These are phyloP conservation scores for Phtheirospermum japonicum DNA, from an alignment of 257 asterid species.

Conservation along the genomic window DNA sequence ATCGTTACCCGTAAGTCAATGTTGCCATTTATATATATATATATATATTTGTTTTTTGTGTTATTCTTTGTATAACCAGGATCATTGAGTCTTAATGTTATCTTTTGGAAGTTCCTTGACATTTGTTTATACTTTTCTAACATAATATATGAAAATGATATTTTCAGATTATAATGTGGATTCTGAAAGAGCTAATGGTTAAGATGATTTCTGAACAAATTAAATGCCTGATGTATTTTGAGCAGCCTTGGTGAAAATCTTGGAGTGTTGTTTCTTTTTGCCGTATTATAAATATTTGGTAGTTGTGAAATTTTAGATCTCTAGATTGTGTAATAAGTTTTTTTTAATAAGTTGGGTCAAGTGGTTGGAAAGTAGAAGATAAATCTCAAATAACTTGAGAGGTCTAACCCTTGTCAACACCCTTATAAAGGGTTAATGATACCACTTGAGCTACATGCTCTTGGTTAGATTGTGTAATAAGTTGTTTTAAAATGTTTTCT, in stretches of 20 bases:
- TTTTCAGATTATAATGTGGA: not conserved
- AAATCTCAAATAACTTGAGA: no score
- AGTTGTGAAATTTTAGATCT: not conserved
- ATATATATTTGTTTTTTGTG: not conserved
- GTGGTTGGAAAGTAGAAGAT: no score
- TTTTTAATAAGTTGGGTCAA: no score
- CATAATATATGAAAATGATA: not conserved
- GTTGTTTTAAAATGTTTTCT: not conserved
- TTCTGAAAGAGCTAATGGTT: not conserved
- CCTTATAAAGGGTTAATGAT: no score
- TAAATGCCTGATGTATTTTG: not conserved
- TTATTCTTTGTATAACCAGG: not conserved
- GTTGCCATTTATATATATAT: not conserved
- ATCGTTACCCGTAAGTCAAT: conserved; percentile 81
- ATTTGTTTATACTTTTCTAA: not conserved
- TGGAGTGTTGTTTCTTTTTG: no score
- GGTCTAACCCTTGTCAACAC: no score
- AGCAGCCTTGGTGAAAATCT: no score
- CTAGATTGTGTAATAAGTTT: no score
- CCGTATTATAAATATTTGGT: no score
- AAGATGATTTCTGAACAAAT: conserved; percentile 1
- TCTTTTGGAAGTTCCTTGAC: not conserved
- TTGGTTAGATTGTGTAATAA: not conserved
- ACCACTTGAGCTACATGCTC: no score
- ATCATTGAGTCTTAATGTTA: not conserved